These are phyloP conservation scores for Colletotrichum musae DNA, from an alignment of 2,329 filamentous ascomycete species.

Conservation along the genomic window DNA sequence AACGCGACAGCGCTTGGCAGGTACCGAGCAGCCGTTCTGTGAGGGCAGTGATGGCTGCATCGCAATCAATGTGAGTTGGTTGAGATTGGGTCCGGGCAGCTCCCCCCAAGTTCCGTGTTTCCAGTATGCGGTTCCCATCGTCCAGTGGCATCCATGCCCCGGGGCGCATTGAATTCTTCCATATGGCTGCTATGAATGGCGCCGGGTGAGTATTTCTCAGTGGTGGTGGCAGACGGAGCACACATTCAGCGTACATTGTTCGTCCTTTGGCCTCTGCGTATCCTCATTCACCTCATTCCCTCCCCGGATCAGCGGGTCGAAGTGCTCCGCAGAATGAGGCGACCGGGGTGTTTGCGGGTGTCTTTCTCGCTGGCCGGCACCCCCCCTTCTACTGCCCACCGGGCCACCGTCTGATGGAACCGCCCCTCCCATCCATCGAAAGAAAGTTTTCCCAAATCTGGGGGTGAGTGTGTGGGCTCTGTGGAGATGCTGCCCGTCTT, in stretches of 20 bases:
- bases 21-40: conserved; percentile 5
- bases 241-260: background rate
- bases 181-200: too few relatives aligned
- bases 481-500: conserved; percentile 39
- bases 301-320: conserved; percentile 42
- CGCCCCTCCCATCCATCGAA: conserved; percentile 9
- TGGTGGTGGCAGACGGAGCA: too few relatives aligned
- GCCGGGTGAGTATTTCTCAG: too few relatives aligned
- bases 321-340: conserved; percentile 30
- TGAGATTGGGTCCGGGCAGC: background rate
- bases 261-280: too few relatives aligned
- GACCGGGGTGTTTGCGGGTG: conserved; percentile 28
- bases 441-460: conserved; percentile 35
- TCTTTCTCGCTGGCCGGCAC: background rate
- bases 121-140: too few relatives aligned
- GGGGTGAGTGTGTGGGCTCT: conserved; percentile 29
- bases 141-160: too few relatives aligned
- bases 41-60: conserved; percentile 25
- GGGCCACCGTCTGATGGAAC: background rate
- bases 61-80: conserved; percentile 24
- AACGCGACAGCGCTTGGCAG: conserved; percentile 25
- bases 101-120: background rate
- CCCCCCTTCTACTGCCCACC: background rate
- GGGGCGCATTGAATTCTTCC: too few relatives aligned
- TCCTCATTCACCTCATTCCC: conserved; percentile 1